Percentiles rank a stretch among this genome's conserved stretches.
Conservation (phyloP, 192 early-diverging fungal species). For the Rhizophagus prolifer region DNA sequence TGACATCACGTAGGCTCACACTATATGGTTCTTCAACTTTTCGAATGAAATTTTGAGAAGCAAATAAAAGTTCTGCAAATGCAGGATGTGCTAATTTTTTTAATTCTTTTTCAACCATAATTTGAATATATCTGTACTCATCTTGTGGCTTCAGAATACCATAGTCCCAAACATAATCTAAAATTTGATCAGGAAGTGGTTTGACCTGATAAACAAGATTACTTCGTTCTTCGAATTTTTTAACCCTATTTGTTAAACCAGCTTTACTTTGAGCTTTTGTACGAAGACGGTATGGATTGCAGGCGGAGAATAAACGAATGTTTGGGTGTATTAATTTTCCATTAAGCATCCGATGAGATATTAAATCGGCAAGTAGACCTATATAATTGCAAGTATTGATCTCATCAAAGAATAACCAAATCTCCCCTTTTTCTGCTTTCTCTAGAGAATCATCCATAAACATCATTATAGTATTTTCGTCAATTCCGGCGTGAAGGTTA, state of each 20-base stretch:
- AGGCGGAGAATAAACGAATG: background rate
- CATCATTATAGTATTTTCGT: too few relatives aligned
- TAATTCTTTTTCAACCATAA: background rate
- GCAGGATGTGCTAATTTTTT: background rate
- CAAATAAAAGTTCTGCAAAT: slow-evolving; percentile 4
- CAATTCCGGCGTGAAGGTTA: background rate
- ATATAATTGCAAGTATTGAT: too few relatives aligned
- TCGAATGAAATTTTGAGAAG: slow-evolving; percentile 27
- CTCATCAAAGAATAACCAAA: too few relatives aligned
- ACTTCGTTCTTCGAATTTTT: background rate
- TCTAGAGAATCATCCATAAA: too few relatives aligned
- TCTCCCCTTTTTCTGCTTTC: too few relatives aligned
- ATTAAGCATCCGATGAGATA: background rate
- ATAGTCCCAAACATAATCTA: too few relatives aligned
- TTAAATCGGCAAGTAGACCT: too few relatives aligned
- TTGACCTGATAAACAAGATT: slow-evolving; percentile 1
- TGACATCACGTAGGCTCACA: slow-evolving; percentile 28
- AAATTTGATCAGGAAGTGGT: too few relatives aligned
- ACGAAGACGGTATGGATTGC: background rate
- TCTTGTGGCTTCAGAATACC: background rate
- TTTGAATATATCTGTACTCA: background rate
- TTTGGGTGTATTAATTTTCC: background rate
- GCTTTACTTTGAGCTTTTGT: background rate
- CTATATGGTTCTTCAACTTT: slow-evolving; percentile 16
- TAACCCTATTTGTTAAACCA: background rate